phyloP scores from a whole-genome alignment of 1,284 basidiomycete species.

The Waitea zeae region DNA sequence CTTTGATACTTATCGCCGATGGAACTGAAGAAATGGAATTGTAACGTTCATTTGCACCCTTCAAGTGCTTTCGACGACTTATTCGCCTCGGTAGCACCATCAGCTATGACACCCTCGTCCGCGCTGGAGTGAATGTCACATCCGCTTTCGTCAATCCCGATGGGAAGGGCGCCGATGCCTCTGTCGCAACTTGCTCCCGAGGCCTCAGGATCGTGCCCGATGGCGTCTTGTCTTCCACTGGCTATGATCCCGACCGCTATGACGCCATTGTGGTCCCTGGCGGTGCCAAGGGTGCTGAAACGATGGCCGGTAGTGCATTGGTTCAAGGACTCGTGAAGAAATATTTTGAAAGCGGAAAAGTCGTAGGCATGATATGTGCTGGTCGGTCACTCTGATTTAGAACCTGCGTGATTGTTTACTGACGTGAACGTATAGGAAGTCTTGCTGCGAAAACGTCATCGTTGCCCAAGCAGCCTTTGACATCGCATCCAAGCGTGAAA shows the following conservation, averaged over 20 bases:
- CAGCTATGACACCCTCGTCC: slow-evolving; percentile 63
- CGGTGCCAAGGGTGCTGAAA: slow-evolving; percentile 66
- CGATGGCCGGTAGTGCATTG: slow-evolving; percentile 36
- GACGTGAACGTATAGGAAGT: slow-evolving; percentile 26
- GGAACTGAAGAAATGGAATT: slow-evolving; percentile 88
- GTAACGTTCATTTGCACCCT: slow-evolving; percentile 20
- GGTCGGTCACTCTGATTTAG: slow-evolving; percentile 20
- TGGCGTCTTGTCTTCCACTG: slow-evolving; percentile 14
- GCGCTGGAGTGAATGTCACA: slow-evolving; percentile 44
- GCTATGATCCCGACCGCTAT: slow-evolving; percentile 28
- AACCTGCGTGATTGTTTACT: neutral
- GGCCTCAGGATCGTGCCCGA: slow-evolving; percentile 65
- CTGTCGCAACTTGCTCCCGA: slow-evolving; percentile 46
- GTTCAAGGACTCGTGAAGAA: slow-evolving; percentile 49
- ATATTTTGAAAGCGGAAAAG: slow-evolving; percentile 42
- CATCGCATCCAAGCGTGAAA: slow-evolving; percentile 70
- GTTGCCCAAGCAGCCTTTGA: slow-evolving; percentile 48
- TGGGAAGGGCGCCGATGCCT: no score
- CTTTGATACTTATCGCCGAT: slow-evolving; percentile 68
- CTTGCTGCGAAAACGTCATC: slow-evolving; percentile 49
- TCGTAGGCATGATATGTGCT: slow-evolving; percentile 74
- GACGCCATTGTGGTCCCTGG: slow-evolving; percentile 68
- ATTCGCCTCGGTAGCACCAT: slow-evolving; percentile 37
- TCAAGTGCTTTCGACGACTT: neutral
- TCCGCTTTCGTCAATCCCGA: slow-evolving; percentile 64